These are phyloP conservation scores for Ophiostoma quercus DNA, from an alignment of 2,329 filamentous ascomycete genomes.

Conservation along the genomic window DNA sequence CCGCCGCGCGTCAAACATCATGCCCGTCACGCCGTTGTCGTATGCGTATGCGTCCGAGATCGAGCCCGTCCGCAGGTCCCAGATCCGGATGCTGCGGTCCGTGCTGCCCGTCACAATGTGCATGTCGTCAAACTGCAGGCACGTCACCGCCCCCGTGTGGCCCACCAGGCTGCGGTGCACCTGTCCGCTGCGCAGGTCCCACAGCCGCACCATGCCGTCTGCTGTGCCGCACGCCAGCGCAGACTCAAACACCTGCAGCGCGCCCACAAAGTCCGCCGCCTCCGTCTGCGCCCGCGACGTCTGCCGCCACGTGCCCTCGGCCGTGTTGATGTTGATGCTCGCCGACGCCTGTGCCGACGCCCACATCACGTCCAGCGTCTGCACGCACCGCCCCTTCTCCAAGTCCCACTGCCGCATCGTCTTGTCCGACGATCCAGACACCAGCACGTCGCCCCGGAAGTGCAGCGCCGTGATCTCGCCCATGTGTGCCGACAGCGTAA, in stretches of 20 bases:
- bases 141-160: conserved; percentile 90
- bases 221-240: conserved; percentile 94
- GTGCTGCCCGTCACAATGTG: conserved; percentile 89
- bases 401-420: conserved; percentile 97
- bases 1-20: conserved; percentile 91
- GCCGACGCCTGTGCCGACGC: conserved; percentile 84
- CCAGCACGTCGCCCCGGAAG: conserved; percentile 81
- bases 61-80: conserved; percentile 93
- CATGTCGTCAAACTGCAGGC: conserved; percentile 91
- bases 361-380: conserved; percentile 97
- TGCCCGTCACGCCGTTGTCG: conserved; percentile 82
- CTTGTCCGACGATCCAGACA: conserved; percentile 96
- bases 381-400: conserved; percentile 92
- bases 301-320: conserved; percentile 64
- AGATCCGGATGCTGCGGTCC: conserved; percentile 95
- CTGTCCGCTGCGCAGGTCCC: conserved; percentile 93
- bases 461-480: conserved; percentile 92
- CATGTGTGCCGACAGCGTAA: conserved; percentile 81
- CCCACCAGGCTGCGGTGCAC: conserved; percentile 95
- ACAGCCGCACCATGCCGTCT: conserved; percentile 92
- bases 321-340: conserved; percentile 31
- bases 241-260: conserved; percentile 91
- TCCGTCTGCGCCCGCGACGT: conserved; percentile 64
- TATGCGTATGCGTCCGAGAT: conserved; percentile 97
- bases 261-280: conserved; percentile 90